Base-by-base conservation (phyloP, 202 grass and related monocot genomes). In the Schoenoplectus triqueter region DNA sequence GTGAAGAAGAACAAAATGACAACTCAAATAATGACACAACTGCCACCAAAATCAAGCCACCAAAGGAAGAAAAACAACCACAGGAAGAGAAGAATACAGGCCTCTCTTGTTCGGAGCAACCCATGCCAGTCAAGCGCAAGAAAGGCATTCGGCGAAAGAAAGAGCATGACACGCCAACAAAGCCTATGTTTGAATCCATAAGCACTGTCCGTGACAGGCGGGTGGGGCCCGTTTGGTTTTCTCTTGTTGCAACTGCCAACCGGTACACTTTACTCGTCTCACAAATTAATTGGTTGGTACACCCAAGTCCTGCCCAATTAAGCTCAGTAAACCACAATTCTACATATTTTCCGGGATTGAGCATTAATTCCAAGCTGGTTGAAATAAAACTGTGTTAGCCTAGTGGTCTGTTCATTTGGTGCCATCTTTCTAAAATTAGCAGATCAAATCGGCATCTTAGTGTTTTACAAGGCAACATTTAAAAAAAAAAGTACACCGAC, bases 191-290 rank as follows among this genome's bases (percentile, higher is more conserved):
- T 60, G 81, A 83, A 70, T 80, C 81, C 81, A 45, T 84, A 83
- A 82, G 57, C 46, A 70, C 49, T 84, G 70, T 74, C 72, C 78
- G 63, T 88, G 84, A 90, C 82, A 82, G 78, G 75, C 85, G 71
- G 84, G 57, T 86, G 48, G 84, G 84, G 75, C 84, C 86, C 44
- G 76, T 99, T 83, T 99, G 96, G 96, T 94, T 99, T 61, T 92
- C 92, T 51, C 78, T 99, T 64, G 86, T 92, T 80, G 72, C 96
- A 78, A 92, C 83, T 13, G 64, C 87, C 72, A 73, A 96, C 63
- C 90, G 89, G 96, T 99, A 88, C 93, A 60, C 54, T 44, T 73
- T 73, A 10, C 31, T 82, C 64, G 2, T 40, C 70, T 86, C 60
- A 47, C 66, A 73, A 66, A 46, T 50, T 3, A 81, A 64, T 47